Evolutionary conservation across 495 filamentous ascomycete genomes (phyloP).

Genomic region (Hyaloscypha hepaticicola): DNA sequence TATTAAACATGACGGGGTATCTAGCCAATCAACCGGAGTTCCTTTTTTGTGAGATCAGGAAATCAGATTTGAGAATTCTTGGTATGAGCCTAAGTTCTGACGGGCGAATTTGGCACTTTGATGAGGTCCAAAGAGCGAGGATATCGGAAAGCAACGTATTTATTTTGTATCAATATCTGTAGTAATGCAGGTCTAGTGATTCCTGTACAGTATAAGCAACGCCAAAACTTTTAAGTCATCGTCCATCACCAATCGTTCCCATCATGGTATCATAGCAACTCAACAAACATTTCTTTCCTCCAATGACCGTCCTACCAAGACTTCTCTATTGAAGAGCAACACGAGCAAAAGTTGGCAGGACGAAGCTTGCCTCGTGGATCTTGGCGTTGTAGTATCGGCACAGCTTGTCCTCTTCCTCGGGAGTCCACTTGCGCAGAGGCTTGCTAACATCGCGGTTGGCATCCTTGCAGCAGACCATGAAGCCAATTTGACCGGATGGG

Average conservation of each 20-base stretch:
- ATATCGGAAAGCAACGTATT: neutral
- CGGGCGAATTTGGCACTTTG: too few species aligned
- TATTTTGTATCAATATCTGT: neutral
- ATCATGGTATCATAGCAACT: conserved; percentile 18
- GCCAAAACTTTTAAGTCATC: conserved; percentile 6
- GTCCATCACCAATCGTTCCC: neutral
- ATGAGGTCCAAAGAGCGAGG: neutral
- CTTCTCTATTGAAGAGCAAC: conserved; percentile 60
- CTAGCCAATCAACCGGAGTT: too few species aligned
- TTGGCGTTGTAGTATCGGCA: conserved; percentile 95
- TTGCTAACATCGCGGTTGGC: conserved; percentile 73
- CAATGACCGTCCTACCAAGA: neutral
- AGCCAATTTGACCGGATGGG: conserved; percentile 98
- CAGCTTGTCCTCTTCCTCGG: conserved; percentile 86
- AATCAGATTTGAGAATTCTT: too few species aligned
- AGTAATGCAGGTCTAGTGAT: neutral
- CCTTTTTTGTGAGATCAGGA: too few species aligned
- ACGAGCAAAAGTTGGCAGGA: conserved; percentile 89
- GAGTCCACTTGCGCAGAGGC: conserved; percentile 73
- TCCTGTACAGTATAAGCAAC: neutral
- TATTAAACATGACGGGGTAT: too few species aligned
- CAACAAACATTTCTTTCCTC: neutral
- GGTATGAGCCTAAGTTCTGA: too few species aligned
- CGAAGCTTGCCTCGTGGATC: conserved; percentile 91
- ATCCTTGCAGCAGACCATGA: conserved; percentile 99